Conservation (phyloP, 768 basidiomycete species). For the Clavulina sp. region DNA sequence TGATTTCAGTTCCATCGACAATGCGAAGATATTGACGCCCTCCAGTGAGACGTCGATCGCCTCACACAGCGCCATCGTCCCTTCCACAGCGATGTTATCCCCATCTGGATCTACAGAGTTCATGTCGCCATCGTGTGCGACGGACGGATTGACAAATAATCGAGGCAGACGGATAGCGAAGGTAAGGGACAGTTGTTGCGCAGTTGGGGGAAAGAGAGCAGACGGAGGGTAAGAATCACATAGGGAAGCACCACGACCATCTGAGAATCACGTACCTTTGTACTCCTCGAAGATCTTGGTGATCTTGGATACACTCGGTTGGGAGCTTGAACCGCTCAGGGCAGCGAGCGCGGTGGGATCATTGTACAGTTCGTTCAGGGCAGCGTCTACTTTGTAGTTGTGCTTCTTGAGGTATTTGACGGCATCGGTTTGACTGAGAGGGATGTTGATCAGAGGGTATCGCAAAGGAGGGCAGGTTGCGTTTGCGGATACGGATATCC, state of each 20-base stretch:
- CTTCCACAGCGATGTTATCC: conserved; percentile 53
- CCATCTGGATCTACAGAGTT: conserved; percentile 32
- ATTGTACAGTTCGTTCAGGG: conserved; percentile 15
- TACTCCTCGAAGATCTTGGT: conserved; percentile 44
- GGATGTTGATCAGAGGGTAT: background rate
- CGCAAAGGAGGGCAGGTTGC: background rate
- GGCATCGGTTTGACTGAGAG: conserved; percentile 8
- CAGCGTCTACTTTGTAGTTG: conserved; percentile 11
- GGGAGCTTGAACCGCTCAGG: background rate
- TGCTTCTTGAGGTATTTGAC: conserved; percentile 7
- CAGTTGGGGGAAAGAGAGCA: too few species aligned
- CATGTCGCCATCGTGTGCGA: too few species aligned
- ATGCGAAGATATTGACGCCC: conserved; percentile 62
- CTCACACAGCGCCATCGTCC: conserved; percentile 60
- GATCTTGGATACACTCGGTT: background rate
- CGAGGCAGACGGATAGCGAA: too few species aligned
- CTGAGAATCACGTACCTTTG: conserved; percentile 30
- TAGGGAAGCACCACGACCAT: background rate
- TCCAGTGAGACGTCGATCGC: conserved; percentile 57
- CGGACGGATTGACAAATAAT: background rate
- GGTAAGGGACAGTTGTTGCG: too few species aligned
- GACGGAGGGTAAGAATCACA: background rate
- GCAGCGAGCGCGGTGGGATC: conserved; percentile 6
- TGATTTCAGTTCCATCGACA: conserved; percentile 69
- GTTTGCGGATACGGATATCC: background rate